Evolutionary conservation across 2,329 filamentous ascomycete genomes (phyloP).

Genomic region (Aspergillus unguis): DNA sequence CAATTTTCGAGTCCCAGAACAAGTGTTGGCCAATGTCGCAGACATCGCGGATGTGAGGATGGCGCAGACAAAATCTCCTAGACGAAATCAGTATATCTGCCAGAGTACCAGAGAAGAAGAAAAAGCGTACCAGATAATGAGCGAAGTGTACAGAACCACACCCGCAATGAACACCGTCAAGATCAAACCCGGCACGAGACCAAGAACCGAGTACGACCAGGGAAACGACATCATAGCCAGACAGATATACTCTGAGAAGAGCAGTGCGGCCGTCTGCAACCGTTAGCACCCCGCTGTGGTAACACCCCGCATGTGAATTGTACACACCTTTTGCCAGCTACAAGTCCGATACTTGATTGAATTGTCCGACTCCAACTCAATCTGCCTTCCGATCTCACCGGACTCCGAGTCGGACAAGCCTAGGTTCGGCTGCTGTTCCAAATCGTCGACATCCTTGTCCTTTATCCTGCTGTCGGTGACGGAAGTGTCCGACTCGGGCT

Average conservation of each 20-base stretch:
- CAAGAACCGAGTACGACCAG: conserved; percentile 84
- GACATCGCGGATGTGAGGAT: conserved; percentile 87
- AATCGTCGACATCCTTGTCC: conserved; percentile 32
- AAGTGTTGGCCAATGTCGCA: conserved; percentile 95
- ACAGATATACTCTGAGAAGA: conserved; percentile 96
- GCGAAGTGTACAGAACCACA: conserved; percentile 78
- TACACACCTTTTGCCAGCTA: conserved; percentile 77
- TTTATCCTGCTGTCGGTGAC: conserved; percentile 28
- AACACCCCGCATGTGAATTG: no score
- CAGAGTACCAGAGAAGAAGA: conserved; percentile 1
- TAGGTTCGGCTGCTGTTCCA: no score
- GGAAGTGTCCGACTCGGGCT: conserved; percentile 21
- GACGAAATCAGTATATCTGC: conserved; percentile 25
- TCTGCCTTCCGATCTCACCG: conserved; percentile 60
- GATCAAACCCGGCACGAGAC: conserved; percentile 81
- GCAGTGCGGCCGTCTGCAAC: conserved; percentile 70
- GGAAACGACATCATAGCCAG: conserved; percentile 93
- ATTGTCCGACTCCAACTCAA: conserved; percentile 71
- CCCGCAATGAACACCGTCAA: conserved; percentile 74
- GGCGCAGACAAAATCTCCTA: conserved; percentile 86
- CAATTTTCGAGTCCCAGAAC: conserved; percentile 78
- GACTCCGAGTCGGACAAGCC: conserved; percentile 38
- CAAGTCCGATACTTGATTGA: conserved; percentile 90
- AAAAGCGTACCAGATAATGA: conserved; percentile 56
- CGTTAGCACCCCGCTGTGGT: not conserved